phyloP scores from a whole-genome alignment of 1,284 basidiomycete species.

The Fistulinella cinereoalba region DNA sequence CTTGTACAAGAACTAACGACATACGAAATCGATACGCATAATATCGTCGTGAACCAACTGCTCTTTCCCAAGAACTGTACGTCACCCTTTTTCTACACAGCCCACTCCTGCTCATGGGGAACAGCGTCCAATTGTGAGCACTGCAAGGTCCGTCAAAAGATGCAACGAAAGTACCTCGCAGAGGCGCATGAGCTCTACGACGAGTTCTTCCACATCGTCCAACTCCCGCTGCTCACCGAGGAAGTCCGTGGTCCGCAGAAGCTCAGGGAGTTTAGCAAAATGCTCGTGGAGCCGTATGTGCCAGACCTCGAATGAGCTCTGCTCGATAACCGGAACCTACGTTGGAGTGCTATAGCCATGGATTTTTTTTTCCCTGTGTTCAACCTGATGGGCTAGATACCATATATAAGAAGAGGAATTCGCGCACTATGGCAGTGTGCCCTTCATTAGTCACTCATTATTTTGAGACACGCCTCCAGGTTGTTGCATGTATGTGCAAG shows the following conservation, averaged over 20 bases:
- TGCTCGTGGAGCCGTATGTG: slow-evolving; percentile 69
- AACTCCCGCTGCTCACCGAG: slow-evolving; percentile 91
- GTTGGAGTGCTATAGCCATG: slow-evolving; percentile 5
- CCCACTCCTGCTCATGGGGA: background rate
- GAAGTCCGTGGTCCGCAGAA: slow-evolving; percentile 95
- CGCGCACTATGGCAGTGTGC: background rate
- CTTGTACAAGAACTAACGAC: slow-evolving; percentile 94
- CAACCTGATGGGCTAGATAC: slow-evolving; percentile 19
- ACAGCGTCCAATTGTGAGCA: slow-evolving; percentile 91
- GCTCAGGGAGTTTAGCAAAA: slow-evolving; percentile 86
- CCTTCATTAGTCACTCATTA: no score
- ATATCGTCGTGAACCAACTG: slow-evolving; percentile 97
- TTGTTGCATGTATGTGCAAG: no score
- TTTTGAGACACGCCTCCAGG: no score
- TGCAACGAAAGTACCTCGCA: slow-evolving; percentile 95
- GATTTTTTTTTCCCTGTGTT: slow-evolving; percentile 11
- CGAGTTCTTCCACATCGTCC: slow-evolving; percentile 95
- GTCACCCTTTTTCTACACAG: slow-evolving; percentile 26
- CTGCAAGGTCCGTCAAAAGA: slow-evolving; percentile 90
- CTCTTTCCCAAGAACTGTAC: slow-evolving; percentile 88
- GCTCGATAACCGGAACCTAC: background rate
- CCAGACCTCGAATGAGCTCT: slow-evolving; percentile 23
- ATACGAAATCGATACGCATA: slow-evolving; percentile 98
- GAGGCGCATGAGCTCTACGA: slow-evolving; percentile 96
- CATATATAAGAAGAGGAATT: slow-evolving; percentile 6